Percentiles rank a stretch among this genome's conserved stretches.
These are phyloP conservation scores for Podospora pseudoanserina DNA, from an alignment of 495 filamentous ascomycete genomes.

Conservation along the genomic window DNA sequence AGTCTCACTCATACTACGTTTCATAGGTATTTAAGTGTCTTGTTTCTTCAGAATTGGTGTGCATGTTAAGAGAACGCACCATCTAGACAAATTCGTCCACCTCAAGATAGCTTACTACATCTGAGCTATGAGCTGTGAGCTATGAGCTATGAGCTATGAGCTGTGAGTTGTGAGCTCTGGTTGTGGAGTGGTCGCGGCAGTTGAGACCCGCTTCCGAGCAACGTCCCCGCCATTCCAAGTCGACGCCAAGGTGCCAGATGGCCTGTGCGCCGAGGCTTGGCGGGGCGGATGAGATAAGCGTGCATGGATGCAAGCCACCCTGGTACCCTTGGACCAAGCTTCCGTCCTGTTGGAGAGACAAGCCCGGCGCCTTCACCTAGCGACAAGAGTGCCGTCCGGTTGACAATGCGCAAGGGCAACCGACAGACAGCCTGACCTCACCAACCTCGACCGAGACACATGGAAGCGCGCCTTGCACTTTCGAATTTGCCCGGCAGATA, in stretches of 20 bases:
- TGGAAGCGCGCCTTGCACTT: not conserved
- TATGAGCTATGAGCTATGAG: no score
- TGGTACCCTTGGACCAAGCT: not conserved
- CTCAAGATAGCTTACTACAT: no score
- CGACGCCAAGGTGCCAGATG: not conserved
- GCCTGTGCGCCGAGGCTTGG: not conserved
- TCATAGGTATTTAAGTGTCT: no score
- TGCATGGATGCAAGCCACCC: not conserved
- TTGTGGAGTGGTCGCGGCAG: not conserved
- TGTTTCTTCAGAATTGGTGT: no score
- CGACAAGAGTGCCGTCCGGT: not conserved
- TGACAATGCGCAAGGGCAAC: not conserved
- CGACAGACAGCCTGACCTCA: not conserved
- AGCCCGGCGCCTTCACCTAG: not conserved
- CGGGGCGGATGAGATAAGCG: not conserved
- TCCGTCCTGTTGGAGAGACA: not conserved
- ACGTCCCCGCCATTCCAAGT: not conserved
- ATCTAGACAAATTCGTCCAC: no score
- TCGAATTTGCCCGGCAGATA: not conserved
- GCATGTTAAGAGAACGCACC: no score
- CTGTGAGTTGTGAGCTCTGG: not conserved
- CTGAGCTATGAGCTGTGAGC: no score
- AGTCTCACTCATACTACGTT: no score
- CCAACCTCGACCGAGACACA: not conserved
- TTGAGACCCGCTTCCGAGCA: not conserved